Conservation (phyloP, 768 basidiomycete species). For the Trametes gibbosa region DNA sequence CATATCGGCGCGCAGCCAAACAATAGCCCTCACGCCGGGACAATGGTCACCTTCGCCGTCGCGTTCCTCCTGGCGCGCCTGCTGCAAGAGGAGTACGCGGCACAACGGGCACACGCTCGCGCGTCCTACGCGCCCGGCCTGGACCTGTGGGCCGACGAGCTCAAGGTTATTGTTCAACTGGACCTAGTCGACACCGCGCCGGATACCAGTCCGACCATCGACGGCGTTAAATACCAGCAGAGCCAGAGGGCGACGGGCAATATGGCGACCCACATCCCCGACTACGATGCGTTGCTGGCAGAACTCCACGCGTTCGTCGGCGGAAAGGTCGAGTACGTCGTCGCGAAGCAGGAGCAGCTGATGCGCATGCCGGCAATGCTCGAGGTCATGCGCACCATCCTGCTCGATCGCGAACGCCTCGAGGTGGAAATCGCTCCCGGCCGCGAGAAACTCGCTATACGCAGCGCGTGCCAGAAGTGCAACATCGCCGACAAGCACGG, state of each 20-base stretch:
- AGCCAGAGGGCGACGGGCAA: conserved; percentile 27
- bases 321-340: neutral
- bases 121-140: neutral
- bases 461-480: conserved; percentile 28
- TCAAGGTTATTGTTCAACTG: conserved; percentile 20
- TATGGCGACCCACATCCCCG: conserved; percentile 19
- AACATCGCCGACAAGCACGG: conserved; percentile 23
- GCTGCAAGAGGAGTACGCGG: conserved; percentile 12
- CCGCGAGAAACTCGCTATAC: conserved; percentile 21
- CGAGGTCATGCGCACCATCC: conserved; percentile 9
- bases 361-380: conserved; percentile 8
- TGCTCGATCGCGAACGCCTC: conserved; percentile 7
- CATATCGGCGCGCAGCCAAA: conserved; percentile 35
- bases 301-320: conserved; percentile 15
- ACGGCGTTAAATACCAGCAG: conserved; percentile 27
- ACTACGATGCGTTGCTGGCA: conserved; percentile 23
- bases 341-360: conserved; percentile 3
- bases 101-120: conserved; percentile 9
- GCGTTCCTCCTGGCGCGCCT: conserved; percentile 28
- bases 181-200: conserved; percentile 34
- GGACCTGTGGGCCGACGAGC: neutral
- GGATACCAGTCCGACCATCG: conserved; percentile 1
- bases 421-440: conserved; percentile 2
- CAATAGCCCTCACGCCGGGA: conserved; percentile 33
- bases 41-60: conserved; percentile 27